Evolutionary conservation across 2,329 filamentous ascomycete species (phyloP), one percentile per base, ranked within the genome.

Genomic region (Penicillium brasilianum): DNA sequence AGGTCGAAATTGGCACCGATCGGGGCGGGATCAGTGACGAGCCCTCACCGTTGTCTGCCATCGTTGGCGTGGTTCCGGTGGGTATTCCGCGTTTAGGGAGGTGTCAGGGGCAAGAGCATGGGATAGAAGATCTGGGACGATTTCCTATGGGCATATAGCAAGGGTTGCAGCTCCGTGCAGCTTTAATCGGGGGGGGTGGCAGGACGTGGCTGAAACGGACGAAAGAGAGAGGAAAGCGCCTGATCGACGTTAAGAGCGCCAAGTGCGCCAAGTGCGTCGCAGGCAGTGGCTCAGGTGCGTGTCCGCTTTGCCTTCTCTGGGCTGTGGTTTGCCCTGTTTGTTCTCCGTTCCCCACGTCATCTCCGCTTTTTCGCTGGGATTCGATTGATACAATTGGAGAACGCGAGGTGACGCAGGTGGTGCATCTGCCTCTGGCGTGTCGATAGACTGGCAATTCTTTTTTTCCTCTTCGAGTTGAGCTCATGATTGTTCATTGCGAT

Each of bases 1-100:
- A 54, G 20, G 52, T 30, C n/a, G 52, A 30, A 18, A 54, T 54
- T 30, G 52, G 52, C 36, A 41, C 36, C 30, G 52, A 71, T 51
- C 62, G 72, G 62, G 69, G 58, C 55, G 69, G 71, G 53, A 71
- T 71, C 56, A 72, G 66, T 37, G 77, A 76, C 22, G 75, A 70
- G 36, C 73, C 72, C 59, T 80, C 76, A 60, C 74, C 71, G 61
- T 75, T 78, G 58, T 76, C 74, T 55, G 72, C 68, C 72, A 74
- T 77, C 50, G 48, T 66, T 18, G 61, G n/a, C 25, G 43, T 49
- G 52, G 37, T 62, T 66, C 18, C 10, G 32, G 60, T 55, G 53
- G 37, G 34, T 54, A 53, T 34, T 54, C 36, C 28, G 8, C 9
- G 46, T 53, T 48, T 3, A 20, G n/a, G 46, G 57, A 59, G 25